Percentiles rank a stretch among this genome's conserved stretches.
These are phyloP conservation scores for Mycena vitilis DNA, from an alignment of 768 basidiomycete genomes.

Conservation along the genomic window DNA sequence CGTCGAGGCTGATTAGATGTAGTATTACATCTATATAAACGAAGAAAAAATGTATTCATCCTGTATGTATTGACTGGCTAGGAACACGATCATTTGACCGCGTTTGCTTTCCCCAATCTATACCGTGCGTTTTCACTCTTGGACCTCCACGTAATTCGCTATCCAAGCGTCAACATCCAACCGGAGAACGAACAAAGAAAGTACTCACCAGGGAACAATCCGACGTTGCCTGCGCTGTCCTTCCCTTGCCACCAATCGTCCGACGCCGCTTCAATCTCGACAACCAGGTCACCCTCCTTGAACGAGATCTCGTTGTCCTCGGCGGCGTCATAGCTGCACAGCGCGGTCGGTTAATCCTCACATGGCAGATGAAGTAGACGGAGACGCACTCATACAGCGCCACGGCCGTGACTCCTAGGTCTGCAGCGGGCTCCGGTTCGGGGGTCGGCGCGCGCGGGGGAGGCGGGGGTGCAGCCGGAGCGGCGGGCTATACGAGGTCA, in stretches of 20 bases:
- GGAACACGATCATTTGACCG: no score
- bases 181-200: background rate
- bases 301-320: constrained; percentile 95
- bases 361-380: background rate
- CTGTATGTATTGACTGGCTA: constrained; percentile 1
- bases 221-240: constrained; percentile 63
- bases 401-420: constrained; percentile 71
- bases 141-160: constrained; percentile 51
- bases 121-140: constrained; percentile 36
- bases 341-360: constrained; percentile 13
- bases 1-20: constrained; percentile 51
- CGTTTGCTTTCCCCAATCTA: background rate
- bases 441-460: constrained; percentile 64
- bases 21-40: background rate
- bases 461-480: constrained; percentile 56
- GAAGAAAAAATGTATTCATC: constrained; percentile 23
- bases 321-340: constrained; percentile 81
- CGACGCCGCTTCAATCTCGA: constrained; percentile 80
- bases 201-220: constrained; percentile 80
- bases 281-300: constrained; percentile 83
- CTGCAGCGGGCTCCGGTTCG: constrained; percentile 53
- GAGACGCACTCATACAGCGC: constrained; percentile 77
- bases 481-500: constrained; percentile 41
- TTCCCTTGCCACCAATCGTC: constrained; percentile 94
- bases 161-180: constrained; percentile 10